Conservation (phyloP, 306 rosid genomes). For the Citrullus amarus region DNA sequence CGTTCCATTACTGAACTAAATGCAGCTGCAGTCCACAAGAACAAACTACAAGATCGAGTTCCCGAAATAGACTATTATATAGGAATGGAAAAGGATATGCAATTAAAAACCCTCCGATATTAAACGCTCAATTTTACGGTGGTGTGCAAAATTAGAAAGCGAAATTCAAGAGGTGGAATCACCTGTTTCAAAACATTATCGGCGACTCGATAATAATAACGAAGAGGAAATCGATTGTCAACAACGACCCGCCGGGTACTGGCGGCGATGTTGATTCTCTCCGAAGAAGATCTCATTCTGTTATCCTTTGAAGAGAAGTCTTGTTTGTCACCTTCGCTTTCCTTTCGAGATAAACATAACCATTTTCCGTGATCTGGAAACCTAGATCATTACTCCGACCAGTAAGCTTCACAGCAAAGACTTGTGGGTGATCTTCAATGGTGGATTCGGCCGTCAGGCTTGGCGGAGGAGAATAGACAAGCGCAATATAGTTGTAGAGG, state of each 20-base stretch:
- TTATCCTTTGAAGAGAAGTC: not conserved
- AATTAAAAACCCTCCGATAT: not conserved
- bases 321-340: not conserved
- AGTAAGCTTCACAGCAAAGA: constrained; percentile 4
- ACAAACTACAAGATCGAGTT: not conserved
- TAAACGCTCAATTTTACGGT: not conserved
- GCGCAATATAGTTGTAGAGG: not conserved
- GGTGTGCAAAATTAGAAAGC: constrained; percentile 4
- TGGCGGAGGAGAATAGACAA: not conserved
- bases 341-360: constrained; percentile 11
- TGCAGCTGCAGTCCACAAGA: not conserved
- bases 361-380: constrained; percentile 9
- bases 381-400: not conserved
- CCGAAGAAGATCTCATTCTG: constrained; percentile 54
- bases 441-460: constrained; percentile 16
- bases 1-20: not conserved
- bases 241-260: constrained; percentile 58
- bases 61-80: not conserved
- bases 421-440: constrained; percentile 25
- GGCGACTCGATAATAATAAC: constrained; percentile 71
- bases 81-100: not conserved
- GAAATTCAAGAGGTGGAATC: not conserved
- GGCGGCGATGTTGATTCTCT: constrained; percentile 56
- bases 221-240: constrained; percentile 68
- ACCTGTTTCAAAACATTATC: constrained; percentile 89